Evolutionary conservation across 106 monocot genomes (phyloP).

Genomic region (Narthecium ossifragum): DNA sequence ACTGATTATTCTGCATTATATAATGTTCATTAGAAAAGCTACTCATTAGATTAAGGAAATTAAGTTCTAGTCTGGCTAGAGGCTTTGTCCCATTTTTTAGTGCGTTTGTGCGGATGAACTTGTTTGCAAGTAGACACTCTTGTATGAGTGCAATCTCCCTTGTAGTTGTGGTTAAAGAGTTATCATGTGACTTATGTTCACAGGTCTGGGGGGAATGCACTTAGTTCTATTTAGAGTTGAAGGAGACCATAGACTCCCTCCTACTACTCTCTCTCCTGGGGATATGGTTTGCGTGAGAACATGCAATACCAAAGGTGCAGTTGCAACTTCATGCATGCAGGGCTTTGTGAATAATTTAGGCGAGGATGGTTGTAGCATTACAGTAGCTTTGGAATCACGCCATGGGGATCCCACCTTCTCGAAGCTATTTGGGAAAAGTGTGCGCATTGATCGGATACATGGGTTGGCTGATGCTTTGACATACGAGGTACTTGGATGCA

Average conservation of each 20-base stretch:
- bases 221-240: slow-evolving; percentile 88
- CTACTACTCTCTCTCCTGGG: slow-evolving; percentile 85
- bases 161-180: too few species aligned
- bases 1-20: too few species aligned
- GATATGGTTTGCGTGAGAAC: slow-evolving; percentile 91
- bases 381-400: slow-evolving; percentile 85
- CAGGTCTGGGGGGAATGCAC: slow-evolving; percentile 91
- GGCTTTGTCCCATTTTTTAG: too few species aligned
- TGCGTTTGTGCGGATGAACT: too few species aligned
- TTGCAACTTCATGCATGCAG: slow-evolving; percentile 89
- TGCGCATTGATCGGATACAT: slow-evolving; percentile 90
- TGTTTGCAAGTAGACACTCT: too few species aligned
- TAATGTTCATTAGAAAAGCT: too few species aligned
- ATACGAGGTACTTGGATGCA: slow-evolving; percentile 61
- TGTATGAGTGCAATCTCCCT: too few species aligned
- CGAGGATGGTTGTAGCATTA: slow-evolving; percentile 97
- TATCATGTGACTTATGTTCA: neutral
- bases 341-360: slow-evolving; percentile 91
- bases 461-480: slow-evolving; percentile 93
- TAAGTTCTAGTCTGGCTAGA: too few species aligned
- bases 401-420: slow-evolving; percentile 98
- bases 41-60: too few species aligned
- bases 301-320: slow-evolving; percentile 69
- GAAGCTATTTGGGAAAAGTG: slow-evolving; percentile 83
- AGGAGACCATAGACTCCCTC: slow-evolving; percentile 83